Percentiles rank a stretch among this genome's conserved stretches.
phyloP scores from a whole-genome alignment of 768 basidiomycete genomes.

The Boletus tomentosulus region DNA sequence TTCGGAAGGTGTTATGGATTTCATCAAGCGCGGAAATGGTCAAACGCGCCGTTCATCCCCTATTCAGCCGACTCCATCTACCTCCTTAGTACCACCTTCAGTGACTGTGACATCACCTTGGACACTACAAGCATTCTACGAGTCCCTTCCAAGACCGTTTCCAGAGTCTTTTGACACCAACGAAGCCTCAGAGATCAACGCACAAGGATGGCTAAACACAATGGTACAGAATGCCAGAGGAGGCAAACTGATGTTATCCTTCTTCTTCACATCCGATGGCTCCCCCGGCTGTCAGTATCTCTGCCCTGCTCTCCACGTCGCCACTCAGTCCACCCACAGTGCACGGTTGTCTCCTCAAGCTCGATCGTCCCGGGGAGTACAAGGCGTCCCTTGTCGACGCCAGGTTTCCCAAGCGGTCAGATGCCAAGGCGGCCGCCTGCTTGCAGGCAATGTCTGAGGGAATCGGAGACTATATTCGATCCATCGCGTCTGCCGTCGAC shows the following conservation, averaged over 20 bases:
- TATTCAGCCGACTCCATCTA: not conserved
- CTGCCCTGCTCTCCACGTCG: not conserved
- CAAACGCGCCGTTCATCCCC: conserved; percentile 38
- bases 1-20: conserved; percentile 51
- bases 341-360: conserved; percentile 59
- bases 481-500: conserved; percentile 40
- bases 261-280: conserved; percentile 42
- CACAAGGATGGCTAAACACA: conserved; percentile 49
- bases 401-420: conserved; percentile 52
- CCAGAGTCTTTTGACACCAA: conserved; percentile 48
- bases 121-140: conserved; percentile 56
- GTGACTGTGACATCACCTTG: conserved; percentile 21
- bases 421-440: conserved; percentile 68
- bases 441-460: conserved; percentile 63
- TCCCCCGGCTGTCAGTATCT: conserved; percentile 41
- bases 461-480: conserved; percentile 52
- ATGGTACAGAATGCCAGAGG: conserved; percentile 51
- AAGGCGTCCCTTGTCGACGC: conserved; percentile 63
- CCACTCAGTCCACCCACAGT: conserved; percentile 32
- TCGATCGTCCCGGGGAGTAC: conserved; percentile 49
- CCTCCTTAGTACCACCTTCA: conserved; percentile 4
- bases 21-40: conserved; percentile 53
- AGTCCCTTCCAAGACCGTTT: conserved; percentile 62
- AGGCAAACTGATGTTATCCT: conserved; percentile 39
- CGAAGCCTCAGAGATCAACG: conserved; percentile 49